Evolutionary conservation across 169 alveolate species (phyloP).

Genomic region (Plasmodium fragile): DNA sequence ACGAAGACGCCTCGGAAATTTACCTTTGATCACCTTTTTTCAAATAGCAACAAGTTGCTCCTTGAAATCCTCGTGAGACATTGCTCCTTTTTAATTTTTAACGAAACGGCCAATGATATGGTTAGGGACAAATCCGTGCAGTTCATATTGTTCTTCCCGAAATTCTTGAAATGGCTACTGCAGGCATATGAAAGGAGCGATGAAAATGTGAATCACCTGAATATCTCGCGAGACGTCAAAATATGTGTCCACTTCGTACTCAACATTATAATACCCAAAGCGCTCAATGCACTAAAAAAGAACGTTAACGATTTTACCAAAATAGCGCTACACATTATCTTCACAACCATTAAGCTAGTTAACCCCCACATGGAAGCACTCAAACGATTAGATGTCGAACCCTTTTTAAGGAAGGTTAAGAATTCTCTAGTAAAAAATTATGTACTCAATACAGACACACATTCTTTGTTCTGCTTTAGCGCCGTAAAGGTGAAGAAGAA

Average conservation of each 20-base stretch:
- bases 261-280: conserved; percentile 71
- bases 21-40: conserved; percentile 19
- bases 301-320: conserved; percentile 63
- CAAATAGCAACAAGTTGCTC: conserved; percentile 31
- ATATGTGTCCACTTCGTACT: conserved; percentile 43
- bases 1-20: neutral
- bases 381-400: conserved; percentile 25
- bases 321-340: conserved; percentile 41
- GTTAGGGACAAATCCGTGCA: conserved; percentile 55
- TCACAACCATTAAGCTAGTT: conserved; percentile 26
- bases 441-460: neutral
- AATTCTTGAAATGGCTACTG: conserved; percentile 20
- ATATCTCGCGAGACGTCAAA: conserved; percentile 28
- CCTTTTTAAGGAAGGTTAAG: conserved; percentile 32
- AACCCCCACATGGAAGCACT: conserved; percentile 43
- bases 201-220: neutral
- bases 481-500: neutral
- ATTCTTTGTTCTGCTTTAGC: conserved; percentile 20
- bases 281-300: conserved; percentile 61
- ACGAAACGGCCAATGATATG: conserved; percentile 53
- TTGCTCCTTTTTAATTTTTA: conserved; percentile 49
- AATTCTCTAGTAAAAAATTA: conserved; percentile 11
- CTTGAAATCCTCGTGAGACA: conserved; percentile 63
- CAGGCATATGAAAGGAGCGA: conserved; percentile 1
- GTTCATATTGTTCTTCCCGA: conserved; percentile 37